phyloP scores from a whole-genome alignment of 208 protist genomes.

The Trypanosoma vivax region DNA sequence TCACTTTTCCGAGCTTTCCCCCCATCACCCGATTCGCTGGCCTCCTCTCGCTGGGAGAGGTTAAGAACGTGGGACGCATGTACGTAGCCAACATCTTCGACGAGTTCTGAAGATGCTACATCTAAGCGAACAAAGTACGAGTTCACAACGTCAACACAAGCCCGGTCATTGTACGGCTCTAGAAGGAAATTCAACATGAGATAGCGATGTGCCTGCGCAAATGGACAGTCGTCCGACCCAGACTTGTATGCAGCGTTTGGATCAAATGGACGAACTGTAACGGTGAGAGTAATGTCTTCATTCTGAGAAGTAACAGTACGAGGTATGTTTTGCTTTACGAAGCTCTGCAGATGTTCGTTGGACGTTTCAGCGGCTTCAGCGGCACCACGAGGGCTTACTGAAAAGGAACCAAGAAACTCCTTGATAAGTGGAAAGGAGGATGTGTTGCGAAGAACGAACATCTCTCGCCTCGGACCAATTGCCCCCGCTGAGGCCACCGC shows the following conservation, averaged over 20 bases:
- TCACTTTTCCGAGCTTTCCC: neutral
- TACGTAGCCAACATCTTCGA: constrained; percentile 64
- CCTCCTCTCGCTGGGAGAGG: constrained; percentile 33
- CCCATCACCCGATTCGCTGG: constrained; percentile 1
- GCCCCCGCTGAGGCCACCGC: constrained; percentile 50
- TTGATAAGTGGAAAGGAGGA: constrained; percentile 35
- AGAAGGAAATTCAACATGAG: constrained; percentile 49
- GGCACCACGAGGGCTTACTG: neutral
- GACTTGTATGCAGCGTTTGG: constrained; percentile 21
- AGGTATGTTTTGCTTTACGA: constrained; percentile 23
- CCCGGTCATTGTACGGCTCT: constrained; percentile 15
- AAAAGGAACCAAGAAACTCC: constrained; percentile 36
- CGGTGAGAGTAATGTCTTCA: constrained; percentile 38
- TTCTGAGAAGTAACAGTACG: constrained; percentile 34
- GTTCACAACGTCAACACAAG: constrained; percentile 45
- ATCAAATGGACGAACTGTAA: constrained; percentile 50
- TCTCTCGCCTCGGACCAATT: constrained; percentile 40
- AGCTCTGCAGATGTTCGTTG: constrained; percentile 13
- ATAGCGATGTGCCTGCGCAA: constrained; percentile 44
- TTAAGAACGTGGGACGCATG: constrained; percentile 43
- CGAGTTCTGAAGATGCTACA: constrained; percentile 37
- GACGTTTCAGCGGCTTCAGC: neutral
- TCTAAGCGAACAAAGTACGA: constrained; percentile 64
- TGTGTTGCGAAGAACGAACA: constrained; percentile 46
- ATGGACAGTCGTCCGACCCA: constrained; percentile 30